Conservation (phyloP, 805 yeast genomes). For the Ogataea paraovalis region DNA sequence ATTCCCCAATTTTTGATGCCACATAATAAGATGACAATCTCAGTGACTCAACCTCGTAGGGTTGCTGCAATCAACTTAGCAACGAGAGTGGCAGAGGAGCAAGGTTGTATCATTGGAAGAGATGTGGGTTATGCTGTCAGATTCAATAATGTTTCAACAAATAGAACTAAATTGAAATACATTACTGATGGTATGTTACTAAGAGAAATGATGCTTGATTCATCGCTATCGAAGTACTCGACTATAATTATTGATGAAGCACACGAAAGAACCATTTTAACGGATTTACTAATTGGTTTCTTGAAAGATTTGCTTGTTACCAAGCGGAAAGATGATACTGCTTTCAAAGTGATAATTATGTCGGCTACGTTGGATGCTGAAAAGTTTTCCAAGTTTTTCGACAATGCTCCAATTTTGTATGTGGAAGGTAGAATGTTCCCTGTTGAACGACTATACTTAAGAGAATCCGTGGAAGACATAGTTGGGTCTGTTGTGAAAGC, state of each 20-base stretch:
- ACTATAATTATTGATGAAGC: conserved; percentile 92
- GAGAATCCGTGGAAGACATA: conserved; percentile 68
- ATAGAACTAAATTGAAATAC: conserved; percentile 69
- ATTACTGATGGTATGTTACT: conserved; percentile 97
- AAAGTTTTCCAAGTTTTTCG: conserved; percentile 73
- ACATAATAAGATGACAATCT: conserved; percentile 52
- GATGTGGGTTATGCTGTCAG: conserved; percentile 92
- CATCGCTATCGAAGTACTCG: conserved; percentile 57
- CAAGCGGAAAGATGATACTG: conserved; percentile 42
- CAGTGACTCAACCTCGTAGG: conserved; percentile 95
- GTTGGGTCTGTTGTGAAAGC: conserved; percentile 75
- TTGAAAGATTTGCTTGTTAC: conserved; percentile 57
- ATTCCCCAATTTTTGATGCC: conserved; percentile 86
- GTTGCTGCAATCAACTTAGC: conserved; percentile 97
- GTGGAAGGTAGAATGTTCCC: conserved; percentile 90
- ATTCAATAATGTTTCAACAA: conserved; percentile 65
- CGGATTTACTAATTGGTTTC: conserved; percentile 88
- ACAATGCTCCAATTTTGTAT: conserved; percentile 73
- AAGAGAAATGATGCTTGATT: conserved; percentile 82
- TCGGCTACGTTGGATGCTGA: conserved; percentile 96
- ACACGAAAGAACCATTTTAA: conserved; percentile 90
- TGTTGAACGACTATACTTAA: conserved; percentile 68
- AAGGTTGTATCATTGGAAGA: conserved; percentile 70
- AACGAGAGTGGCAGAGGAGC: conserved; percentile 85
- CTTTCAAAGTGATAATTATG: conserved; percentile 77